Conservation (phyloP, 2,329 filamentous ascomycete genomes). For the Xylaria sp. region DNA sequence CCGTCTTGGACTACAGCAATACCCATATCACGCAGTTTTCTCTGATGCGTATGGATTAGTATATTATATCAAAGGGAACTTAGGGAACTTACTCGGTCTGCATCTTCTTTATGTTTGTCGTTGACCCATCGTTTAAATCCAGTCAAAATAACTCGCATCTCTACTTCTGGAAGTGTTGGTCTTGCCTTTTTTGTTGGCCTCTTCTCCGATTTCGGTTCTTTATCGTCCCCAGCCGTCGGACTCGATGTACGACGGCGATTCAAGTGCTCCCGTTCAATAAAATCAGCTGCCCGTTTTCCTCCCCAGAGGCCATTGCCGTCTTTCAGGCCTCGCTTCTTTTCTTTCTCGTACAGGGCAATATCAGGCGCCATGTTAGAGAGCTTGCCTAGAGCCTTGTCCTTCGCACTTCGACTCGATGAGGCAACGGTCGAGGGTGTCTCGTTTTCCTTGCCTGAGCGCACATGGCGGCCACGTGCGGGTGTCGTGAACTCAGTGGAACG, state of each 20-base stretch:
- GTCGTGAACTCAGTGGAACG: conserved; percentile 58
- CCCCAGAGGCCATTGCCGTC: conserved; percentile 65
- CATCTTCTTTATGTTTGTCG: conserved; percentile 77
- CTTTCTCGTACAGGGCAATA: conserved; percentile 90
- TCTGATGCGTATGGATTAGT: conserved; percentile 60
- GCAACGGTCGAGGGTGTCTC: conserved; percentile 76
- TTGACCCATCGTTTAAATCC: conserved; percentile 85
- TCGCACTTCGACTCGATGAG: conserved; percentile 85
- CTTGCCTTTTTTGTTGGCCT: conserved; percentile 72
- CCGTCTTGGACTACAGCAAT: conserved; percentile 83
- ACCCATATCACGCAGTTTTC: conserved; percentile 83
- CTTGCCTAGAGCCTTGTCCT: conserved; percentile 81
- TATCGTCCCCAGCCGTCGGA: conserved; percentile 47
- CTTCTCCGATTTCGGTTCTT: conserved; percentile 58
- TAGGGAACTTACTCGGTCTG: conserved; percentile 75
- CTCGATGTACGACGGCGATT: conserved; percentile 54
- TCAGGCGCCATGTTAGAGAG: conserved; percentile 84
- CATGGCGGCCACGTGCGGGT: conserved; percentile 62
- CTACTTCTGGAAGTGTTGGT: conserved; percentile 71
- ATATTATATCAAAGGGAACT: conserved; percentile 25
- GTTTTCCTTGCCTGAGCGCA: conserved; percentile 80
- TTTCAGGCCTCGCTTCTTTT: conserved; percentile 78
- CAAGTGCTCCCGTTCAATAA: conserved; percentile 62
- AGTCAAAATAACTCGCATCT: conserved; percentile 83
- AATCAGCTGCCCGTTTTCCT: conserved; percentile 70